Evolutionary conservation across 768 basidiomycete species (phyloP).

Genomic region (Dacryopinax spathularia): DNA sequence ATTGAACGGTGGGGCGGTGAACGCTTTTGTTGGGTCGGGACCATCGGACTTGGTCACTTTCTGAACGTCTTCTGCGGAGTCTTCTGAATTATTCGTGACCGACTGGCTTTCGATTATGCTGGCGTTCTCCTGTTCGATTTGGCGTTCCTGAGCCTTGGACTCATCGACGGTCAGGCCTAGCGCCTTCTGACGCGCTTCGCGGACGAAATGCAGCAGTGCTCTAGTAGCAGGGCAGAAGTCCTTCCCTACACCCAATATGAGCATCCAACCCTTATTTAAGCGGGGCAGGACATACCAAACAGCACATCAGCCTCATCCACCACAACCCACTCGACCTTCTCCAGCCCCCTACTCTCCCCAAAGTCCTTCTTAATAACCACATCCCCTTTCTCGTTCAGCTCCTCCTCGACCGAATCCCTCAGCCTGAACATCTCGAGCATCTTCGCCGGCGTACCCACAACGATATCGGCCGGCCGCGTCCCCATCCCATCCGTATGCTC

Average conservation of each 20-base stretch:
- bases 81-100: no score
- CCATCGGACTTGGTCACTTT: no score
- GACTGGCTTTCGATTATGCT: no score
- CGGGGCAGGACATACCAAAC: slow-evolving; percentile 43
- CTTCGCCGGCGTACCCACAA: slow-evolving; percentile 53
- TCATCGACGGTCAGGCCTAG: no score
- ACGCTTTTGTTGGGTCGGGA: neutral
- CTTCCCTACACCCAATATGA: slow-evolving; percentile 36
- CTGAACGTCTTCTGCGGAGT: no score
- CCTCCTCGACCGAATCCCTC: slow-evolving; percentile 29
- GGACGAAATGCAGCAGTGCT: slow-evolving; percentile 52
- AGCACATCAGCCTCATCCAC: slow-evolving; percentile 86
- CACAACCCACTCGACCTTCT: slow-evolving; percentile 73
- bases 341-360: slow-evolving; percentile 46
- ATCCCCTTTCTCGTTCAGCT: slow-evolving; percentile 23
- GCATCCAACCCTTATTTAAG: slow-evolving; percentile 1
- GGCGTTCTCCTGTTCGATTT: no score
- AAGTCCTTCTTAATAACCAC: slow-evolving; percentile 23
- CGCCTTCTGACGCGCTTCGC: slow-evolving; percentile 35
- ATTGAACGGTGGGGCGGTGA: slow-evolving; percentile 45
- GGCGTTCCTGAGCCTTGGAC: no score
- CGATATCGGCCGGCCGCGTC: slow-evolving; percentile 16
- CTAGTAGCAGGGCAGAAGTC: slow-evolving; percentile 70
- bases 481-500: slow-evolving; percentile 14
- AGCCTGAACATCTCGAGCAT: slow-evolving; percentile 45